A percentile compares a stretch with the other conserved stretches of the same genome.
phyloP scores from a whole-genome alignment of 192 early-diverging fungal genomes.

The Gigaspora rosea region DNA sequence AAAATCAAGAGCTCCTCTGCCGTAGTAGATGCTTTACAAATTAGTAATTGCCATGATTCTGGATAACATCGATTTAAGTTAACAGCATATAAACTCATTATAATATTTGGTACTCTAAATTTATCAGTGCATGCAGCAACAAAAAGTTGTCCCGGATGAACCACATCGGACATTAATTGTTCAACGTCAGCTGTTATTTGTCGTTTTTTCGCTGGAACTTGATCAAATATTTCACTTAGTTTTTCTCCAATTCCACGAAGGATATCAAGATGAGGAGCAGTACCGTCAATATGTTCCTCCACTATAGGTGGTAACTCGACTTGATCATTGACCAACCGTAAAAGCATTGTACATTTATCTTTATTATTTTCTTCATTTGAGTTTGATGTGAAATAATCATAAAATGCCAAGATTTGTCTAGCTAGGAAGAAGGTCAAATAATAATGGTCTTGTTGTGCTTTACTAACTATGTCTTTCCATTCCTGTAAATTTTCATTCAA shows the following conservation, averaged over 20 bases:
- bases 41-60: conserved; percentile 33
- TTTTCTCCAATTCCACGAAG: conserved; percentile 1
- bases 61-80: conserved; percentile 19
- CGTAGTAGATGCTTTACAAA: conserved; percentile 31
- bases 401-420: conserved; percentile 29
- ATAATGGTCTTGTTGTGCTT: conserved; percentile 28
- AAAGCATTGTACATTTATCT: neutral
- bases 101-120: conserved; percentile 28
- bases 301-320: neutral
- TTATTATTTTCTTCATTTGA: neutral
- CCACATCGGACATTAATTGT: conserved; percentile 20
- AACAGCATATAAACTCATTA: conserved; percentile 32
- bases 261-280: neutral
- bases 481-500: conserved; percentile 21
- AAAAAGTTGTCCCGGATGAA: conserved; percentile 28
- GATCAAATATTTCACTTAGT: neutral
- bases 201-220: neutral
- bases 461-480: conserved; percentile 19
- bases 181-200: neutral
- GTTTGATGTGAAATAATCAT: conserved; percentile 26
- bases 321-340: neutral
- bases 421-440: conserved; percentile 31
- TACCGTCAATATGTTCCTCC: neutral
- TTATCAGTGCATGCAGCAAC: conserved; percentile 34
- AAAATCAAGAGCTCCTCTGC: conserved; percentile 30